Evolutionary conservation across 345 rosid species (phyloP).

Genomic region (Euphorbia pulcherrima): DNA sequence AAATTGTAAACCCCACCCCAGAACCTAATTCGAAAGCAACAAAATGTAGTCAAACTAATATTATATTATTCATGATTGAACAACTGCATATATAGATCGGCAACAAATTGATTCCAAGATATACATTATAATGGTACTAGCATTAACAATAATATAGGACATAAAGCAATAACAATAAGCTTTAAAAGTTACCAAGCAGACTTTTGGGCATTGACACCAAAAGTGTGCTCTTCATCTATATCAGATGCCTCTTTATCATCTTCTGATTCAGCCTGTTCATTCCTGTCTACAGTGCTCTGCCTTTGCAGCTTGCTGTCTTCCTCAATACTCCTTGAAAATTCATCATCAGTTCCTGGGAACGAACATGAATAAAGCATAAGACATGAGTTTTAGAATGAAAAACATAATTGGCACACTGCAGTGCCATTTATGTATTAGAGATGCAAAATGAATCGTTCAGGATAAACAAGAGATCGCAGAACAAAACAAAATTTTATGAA

Average conservation of each 20-base stretch:
- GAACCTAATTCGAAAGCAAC: neutral
- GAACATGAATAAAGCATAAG: conserved; percentile 15
- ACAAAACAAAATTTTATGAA: neutral
- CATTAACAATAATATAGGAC: neutral
- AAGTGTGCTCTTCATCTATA: conserved; percentile 41
- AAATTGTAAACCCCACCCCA: neutral
- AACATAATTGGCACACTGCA: neutral
- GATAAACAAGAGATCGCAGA: neutral
- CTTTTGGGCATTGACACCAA: conserved; percentile 27
- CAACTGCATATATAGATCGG: no score
- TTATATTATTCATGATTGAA: neutral
- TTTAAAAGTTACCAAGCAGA: conserved; percentile 39
- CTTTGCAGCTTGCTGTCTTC: conserved; percentile 25
- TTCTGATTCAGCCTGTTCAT: conserved; percentile 37
- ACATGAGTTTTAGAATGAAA: neutral
- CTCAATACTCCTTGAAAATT: conserved; percentile 20
- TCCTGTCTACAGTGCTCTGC: conserved; percentile 18
- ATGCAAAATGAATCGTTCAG: neutral
- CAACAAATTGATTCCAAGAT: conserved; percentile 3
- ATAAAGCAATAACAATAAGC: neutral
- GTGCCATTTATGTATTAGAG: neutral
- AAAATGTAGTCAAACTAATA: neutral
- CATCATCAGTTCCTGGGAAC: conserved; percentile 33
- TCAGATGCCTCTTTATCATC: conserved; percentile 38
- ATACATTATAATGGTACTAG: neutral